Evolutionary conservation across 1,139 yeast genomes (phyloP).

Genomic region (Lizanozyma gosingica): DNA sequence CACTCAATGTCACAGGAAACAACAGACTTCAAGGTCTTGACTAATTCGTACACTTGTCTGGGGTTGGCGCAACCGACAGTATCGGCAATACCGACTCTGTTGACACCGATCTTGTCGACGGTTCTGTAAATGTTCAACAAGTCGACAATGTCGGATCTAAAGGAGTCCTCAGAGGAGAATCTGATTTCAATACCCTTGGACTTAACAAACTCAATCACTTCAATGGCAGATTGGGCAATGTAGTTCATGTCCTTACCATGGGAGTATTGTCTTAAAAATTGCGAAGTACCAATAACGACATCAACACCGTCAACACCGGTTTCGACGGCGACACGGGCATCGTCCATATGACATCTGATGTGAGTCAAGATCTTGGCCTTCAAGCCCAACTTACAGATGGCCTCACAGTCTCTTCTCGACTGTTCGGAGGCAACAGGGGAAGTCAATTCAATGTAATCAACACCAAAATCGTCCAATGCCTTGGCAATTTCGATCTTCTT

Average conservation of each 20-base stretch:
- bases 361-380: conserved; percentile 90
- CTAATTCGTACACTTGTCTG: conserved; percentile 95
- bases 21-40: conserved; percentile 84
- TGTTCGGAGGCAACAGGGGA: conserved; percentile 98
- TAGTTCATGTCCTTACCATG: conserved; percentile 99
- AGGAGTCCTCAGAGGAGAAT: conserved; percentile 94
- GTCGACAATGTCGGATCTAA: conserved; percentile 94
- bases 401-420: conserved; percentile 89
- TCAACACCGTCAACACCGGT: conserved; percentile 99
- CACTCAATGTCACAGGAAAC: conserved; percentile 97
- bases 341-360: conserved; percentile 98
- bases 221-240: conserved; percentile 92
- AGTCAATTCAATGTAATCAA: conserved; percentile 93
- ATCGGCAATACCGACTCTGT: conserved; percentile 98
- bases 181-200: conserved; percentile 95
- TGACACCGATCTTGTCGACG: conserved; percentile 95
- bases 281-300: conserved; percentile 96
- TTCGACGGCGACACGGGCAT: conserved; percentile 92
- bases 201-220: conserved; percentile 95
- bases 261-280: conserved; percentile 85
- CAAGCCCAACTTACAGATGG: conserved; percentile 92
- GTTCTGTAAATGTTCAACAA: conserved; percentile 91
- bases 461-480: conserved; percentile 96
- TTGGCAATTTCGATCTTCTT: conserved; percentile 96
- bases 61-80: conserved; percentile 99